phyloP scores from a whole-genome alignment of 345 rosid species.

The Arabidopsis arenosa region DNA sequence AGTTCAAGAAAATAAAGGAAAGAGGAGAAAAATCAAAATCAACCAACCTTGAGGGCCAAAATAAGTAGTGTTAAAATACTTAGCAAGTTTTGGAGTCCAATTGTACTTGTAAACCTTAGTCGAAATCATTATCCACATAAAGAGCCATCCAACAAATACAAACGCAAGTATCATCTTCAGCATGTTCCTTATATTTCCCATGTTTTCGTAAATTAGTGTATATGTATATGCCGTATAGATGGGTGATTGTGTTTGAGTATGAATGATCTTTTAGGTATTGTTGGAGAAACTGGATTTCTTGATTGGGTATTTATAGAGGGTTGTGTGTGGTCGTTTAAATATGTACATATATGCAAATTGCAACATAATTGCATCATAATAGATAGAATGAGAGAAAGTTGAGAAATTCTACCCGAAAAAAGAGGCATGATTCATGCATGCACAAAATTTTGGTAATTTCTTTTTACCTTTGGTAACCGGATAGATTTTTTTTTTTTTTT shows the following conservation, averaged over 20 bases:
- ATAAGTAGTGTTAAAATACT: conserved; percentile 24
- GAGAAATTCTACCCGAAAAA: conserved; percentile 7
- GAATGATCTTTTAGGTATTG: neutral
- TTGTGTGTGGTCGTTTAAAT: neutral
- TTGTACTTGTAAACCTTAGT: conserved; percentile 9
- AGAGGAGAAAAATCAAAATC: too few relatives aligned
- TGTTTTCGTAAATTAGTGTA: neutral
- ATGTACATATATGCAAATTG: neutral
- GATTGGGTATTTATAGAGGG: conserved; percentile 20
- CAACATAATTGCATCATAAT: neutral
- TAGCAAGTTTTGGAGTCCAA: conserved; percentile 27
- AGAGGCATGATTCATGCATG: conserved; percentile 31
- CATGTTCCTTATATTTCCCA: conserved; percentile 17
- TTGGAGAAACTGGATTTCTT: neutral
- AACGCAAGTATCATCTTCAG: neutral
- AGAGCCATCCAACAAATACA: conserved; percentile 30
- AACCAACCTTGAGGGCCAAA: conserved; percentile 21
- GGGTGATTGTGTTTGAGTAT: neutral
- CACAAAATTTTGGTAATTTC: neutral
- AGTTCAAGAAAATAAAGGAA: too few relatives aligned
- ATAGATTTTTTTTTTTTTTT: too few relatives aligned
- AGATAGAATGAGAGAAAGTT: neutral
- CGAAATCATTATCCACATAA: conserved; percentile 34
- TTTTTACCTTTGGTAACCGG: too few relatives aligned
- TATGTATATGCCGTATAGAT: neutral